phyloP scores from a whole-genome alignment of 2,329 filamentous ascomycete species.

The Davidsoniella australis region DNA sequence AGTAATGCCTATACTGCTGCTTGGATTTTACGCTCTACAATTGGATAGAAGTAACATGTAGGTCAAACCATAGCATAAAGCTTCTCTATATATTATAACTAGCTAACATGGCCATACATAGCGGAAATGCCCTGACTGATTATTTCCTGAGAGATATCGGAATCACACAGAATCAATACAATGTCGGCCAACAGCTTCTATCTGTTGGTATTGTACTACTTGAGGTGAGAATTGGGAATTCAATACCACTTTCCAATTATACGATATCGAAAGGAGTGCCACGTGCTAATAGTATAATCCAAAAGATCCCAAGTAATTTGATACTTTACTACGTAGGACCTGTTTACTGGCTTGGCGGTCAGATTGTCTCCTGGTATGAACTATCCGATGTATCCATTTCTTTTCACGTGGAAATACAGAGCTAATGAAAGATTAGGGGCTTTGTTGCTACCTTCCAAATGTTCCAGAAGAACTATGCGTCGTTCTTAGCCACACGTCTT shows the following conservation, averaged over 20 bases:
- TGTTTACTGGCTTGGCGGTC: constrained; percentile 27
- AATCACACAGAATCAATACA: constrained; percentile 34
- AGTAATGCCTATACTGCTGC: constrained; percentile 28
- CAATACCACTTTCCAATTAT: too few species aligned
- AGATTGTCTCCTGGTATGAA: constrained; percentile 26
- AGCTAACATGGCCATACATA: constrained; percentile 4
- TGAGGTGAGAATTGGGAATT: constrained; percentile 16
- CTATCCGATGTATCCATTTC: constrained; percentile 10
- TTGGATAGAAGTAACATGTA: constrained; percentile 22
- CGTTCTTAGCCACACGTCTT: constrained; percentile 23
- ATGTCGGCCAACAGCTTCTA: constrained; percentile 33
- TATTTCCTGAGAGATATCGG: constrained; percentile 33
- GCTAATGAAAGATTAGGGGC: constrained; percentile 16
- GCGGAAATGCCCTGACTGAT: constrained; percentile 28
- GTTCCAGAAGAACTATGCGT: constrained; percentile 20
- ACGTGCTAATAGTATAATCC: too few species aligned
- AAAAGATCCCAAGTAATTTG: constrained; percentile 28
- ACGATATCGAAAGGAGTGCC: too few species aligned
- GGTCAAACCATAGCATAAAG: neutral
- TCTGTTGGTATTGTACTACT: constrained; percentile 30
- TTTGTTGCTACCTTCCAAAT: constrained; percentile 22
- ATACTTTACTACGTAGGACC: constrained; percentile 29
- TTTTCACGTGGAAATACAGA: constrained; percentile 19
- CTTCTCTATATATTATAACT: too few species aligned
- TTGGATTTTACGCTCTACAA: constrained; percentile 29